Base-by-base conservation (phyloP, 805 yeast genomes). In the Maudiozyma bulderi region DNA sequence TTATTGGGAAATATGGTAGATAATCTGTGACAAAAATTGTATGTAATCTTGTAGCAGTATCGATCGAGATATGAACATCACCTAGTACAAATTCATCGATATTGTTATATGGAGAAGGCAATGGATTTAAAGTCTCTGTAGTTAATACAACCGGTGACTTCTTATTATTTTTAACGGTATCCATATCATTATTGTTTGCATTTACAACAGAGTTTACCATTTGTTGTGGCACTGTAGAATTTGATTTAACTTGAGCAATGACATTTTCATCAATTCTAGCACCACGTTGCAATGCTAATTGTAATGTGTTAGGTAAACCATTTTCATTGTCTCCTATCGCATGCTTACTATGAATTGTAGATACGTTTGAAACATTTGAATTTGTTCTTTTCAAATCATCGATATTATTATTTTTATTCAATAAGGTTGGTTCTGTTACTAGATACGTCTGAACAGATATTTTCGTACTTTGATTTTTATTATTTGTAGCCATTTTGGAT, bases 1-100 rank as follows among this genome's bases (percentile, higher is more conserved):
- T 70, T 10, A 90, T 85, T 2, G 96, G 96, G 57, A 89, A 71
- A 56, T 75, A 84, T 0, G 95, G 95, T 28, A 86, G 69, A 58
- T 82, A 83, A 49, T 81, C 76, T 6, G 67, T 66, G 52, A 85
- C 74, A 60, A 90, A 90, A 29, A 80, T 70, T 43, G 74, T 73
- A 64, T 90, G 96, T 33, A 90, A 71, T 54, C 79, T 81, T 42
- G 76, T 73, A 0, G 96, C 96, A 56, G 82, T 81, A 10, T 71
- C 74, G 1, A 82, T 62, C 1, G 89, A 73, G 13, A 90, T 70
- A 34, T 72, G 73, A 8, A 89, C 91, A 51, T 84, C 85, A 0
- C 95, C 96, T 20, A 90, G 67, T 2, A 77, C 75, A 59, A 86
- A 87, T 55, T 85, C 91, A 1, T 79, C 71, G 13, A 80, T 71